Evolutionary conservation across 169 alveolate species (phyloP), one percentile per base, ranked within the genome.

Genomic region (Theileria sp.): DNA sequence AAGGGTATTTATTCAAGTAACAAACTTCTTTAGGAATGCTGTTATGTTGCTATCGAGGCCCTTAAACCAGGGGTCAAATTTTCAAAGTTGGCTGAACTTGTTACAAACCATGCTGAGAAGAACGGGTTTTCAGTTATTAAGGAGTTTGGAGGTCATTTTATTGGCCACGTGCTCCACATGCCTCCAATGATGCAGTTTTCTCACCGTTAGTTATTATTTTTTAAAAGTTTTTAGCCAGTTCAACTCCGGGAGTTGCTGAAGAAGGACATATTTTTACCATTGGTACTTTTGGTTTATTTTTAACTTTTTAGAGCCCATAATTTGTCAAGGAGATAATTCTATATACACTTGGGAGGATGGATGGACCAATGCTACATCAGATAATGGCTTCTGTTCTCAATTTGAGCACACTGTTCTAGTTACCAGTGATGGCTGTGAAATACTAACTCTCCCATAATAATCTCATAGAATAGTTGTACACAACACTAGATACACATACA

Each of bases 81-180:
- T 77, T 75, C 93, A 10, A 86, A 86, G 75, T 89, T 96, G 62
- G 99, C 97, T 66, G 94, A 94, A 70, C 82, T 92, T 50, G 92
- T 94, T 64, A 80, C 95, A 17, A 79, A 75, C 60, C 87, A 93
- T 67, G 97, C 97, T 12, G 62, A 80, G 0, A 78, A 82, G 54
- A 79, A 93, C 80, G 97, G 97, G 0, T 94, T 88, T 80, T 76
- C 88, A 54, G 97, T 94, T 19, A 91, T 94, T 44, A 87, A 76
- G 71, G 93, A 94, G 61, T 96, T 95, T 78, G 93, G 96, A 36
- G 99, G 99, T 7, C 99, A 96, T 91, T 97, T 97, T 65, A 94
- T 96, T 10, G 98, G 98, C 32, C 86, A 91, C 51, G 85, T 92
- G 73, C 91, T 96, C 92, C 99, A 96, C 82, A 94, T 94, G 95